Conservation (phyloP, 139 green algal genomes). For the Chlorella sp. region DNA sequence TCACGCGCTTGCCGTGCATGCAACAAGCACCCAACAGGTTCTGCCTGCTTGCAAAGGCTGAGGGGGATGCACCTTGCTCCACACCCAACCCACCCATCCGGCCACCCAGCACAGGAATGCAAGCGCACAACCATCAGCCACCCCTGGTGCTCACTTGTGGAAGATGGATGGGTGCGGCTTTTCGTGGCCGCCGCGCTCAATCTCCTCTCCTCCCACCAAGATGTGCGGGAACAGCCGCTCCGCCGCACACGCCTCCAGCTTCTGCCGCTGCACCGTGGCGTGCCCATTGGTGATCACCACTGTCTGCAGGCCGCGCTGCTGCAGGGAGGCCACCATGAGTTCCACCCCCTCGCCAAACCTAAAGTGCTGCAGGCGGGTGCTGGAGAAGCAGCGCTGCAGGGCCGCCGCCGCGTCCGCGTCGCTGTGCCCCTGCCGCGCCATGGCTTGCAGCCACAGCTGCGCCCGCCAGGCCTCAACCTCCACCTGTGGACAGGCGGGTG, state of each 20-base stretch:
- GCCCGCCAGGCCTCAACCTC: conserved; percentile 50
- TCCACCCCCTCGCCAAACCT: conserved; percentile 38
- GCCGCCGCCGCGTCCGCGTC: background rate
- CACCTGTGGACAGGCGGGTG: conserved; percentile 25
- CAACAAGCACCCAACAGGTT: too few species aligned
- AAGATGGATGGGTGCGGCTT: conserved; percentile 59
- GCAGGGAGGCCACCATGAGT: conserved; percentile 34
- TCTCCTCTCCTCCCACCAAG: conserved; percentile 55
- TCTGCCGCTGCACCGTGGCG: conserved; percentile 46
- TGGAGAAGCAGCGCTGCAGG: conserved; percentile 44
- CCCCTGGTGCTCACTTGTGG: background rate
- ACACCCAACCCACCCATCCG: too few species aligned
- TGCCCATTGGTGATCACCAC: conserved; percentile 62
- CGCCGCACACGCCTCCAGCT: conserved; percentile 44
- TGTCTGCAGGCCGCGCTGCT: conserved; percentile 13
- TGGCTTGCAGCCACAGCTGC: conserved; percentile 39
- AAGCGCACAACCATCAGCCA: too few species aligned
- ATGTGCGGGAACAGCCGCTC: conserved; percentile 38
- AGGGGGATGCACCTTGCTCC: too few species aligned
- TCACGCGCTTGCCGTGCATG: too few species aligned
- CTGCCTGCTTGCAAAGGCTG: too few species aligned
- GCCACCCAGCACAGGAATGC: too few species aligned
- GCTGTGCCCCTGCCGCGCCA: conserved; percentile 15
- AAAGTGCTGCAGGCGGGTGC: conserved; percentile 36
- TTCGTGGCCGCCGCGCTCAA: conserved; percentile 26